phyloP scores from a whole-genome alignment of 2,329 filamentous ascomycete genomes.

The Anthostomella pinea region DNA sequence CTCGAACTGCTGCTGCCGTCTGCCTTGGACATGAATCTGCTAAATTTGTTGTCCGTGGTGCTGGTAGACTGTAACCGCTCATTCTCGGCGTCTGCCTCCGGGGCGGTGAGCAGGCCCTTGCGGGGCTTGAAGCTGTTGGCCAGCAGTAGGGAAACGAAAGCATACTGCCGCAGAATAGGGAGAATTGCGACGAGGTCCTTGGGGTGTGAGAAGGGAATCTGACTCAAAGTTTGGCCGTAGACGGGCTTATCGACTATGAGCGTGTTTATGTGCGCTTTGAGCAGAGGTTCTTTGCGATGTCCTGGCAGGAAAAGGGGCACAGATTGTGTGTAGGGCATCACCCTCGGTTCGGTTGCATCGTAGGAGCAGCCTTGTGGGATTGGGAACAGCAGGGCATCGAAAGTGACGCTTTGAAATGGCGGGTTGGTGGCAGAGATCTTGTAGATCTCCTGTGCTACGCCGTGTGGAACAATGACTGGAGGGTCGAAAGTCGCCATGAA shows the following conservation, averaged over 20 bases:
- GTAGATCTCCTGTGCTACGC: conserved; percentile 61
- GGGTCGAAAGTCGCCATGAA: conserved; percentile 75
- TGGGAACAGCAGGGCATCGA: conserved; percentile 59
- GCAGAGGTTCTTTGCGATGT: conserved; percentile 24
- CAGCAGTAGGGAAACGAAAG: conserved; percentile 64
- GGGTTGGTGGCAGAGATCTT: conserved; percentile 50
- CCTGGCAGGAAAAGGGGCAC: no score
- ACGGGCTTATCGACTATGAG: conserved; percentile 72
- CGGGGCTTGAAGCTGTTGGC: conserved; percentile 54
- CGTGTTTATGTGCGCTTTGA: conserved; percentile 52
- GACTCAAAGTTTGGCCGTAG: conserved; percentile 63
- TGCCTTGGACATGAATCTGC: conserved; percentile 16
- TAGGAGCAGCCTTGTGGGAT: conserved; percentile 45
- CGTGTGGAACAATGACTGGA: conserved; percentile 66
- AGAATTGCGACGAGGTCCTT: conserved; percentile 71
- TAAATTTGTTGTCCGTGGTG: conserved; percentile 20
- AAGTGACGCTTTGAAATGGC: conserved; percentile 44
- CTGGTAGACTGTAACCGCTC: conserved; percentile 19
- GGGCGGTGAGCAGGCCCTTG: conserved; percentile 22
- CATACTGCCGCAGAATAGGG: conserved; percentile 73
- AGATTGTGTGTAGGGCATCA: conserved; percentile 47
- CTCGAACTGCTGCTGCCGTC: conserved; percentile 21
- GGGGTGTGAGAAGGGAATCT: conserved; percentile 75
- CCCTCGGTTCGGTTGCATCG: conserved; percentile 57
- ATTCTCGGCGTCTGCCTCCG: conserved; percentile 14